A percentile compares a stretch with the other conserved stretches of the same genome.
These are phyloP conservation scores for Parsonsia alboflavescens DNA, from an alignment of 257 asterid species.

Conservation along the genomic window DNA sequence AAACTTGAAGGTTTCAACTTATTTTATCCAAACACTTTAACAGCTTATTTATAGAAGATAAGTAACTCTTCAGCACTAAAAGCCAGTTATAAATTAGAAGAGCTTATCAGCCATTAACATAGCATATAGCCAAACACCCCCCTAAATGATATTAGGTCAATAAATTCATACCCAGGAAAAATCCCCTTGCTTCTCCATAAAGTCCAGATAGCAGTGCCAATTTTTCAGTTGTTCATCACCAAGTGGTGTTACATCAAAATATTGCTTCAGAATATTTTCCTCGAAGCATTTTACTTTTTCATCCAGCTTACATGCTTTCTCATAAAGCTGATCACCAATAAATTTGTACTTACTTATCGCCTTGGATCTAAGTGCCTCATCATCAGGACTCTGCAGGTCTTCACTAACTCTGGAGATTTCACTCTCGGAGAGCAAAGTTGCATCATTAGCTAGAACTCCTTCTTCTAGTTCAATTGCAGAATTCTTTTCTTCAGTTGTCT, in stretches of 20 bases:
- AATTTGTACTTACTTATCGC: slow-evolving; percentile 59
- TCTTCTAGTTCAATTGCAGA: slow-evolving; percentile 33
- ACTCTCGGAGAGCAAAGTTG: slow-evolving; percentile 31
- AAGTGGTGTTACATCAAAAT: slow-evolving; percentile 59
- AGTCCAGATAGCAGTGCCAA: slow-evolving; percentile 89
- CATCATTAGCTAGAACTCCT: slow-evolving; percentile 30
- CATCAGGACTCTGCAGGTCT: slow-evolving; percentile 64
- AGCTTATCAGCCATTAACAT: too few relatives aligned
- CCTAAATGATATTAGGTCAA: background rate
- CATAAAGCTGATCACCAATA: slow-evolving; percentile 64
- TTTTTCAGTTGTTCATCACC: slow-evolving; percentile 58
- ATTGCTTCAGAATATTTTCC: slow-evolving; percentile 49
- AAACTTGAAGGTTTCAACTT: too few relatives aligned
- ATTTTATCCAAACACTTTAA: too few relatives aligned
- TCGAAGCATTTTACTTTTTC: slow-evolving; percentile 62
- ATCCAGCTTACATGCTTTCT: slow-evolving; percentile 52
- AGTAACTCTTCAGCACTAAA: too few relatives aligned
- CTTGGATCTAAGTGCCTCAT: slow-evolving; percentile 41
- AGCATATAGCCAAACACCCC: too few relatives aligned
- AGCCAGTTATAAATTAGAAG: too few relatives aligned
- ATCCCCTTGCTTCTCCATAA: slow-evolving; percentile 66
- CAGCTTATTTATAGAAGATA: too few relatives aligned
- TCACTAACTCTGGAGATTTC: slow-evolving; percentile 56
- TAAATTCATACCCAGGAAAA: slow-evolving; percentile 56
- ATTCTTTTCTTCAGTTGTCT: slow-evolving; percentile 38